phyloP scores from a whole-genome alignment of 495 filamentous ascomycete genomes.

The Tuber aestivum region DNA sequence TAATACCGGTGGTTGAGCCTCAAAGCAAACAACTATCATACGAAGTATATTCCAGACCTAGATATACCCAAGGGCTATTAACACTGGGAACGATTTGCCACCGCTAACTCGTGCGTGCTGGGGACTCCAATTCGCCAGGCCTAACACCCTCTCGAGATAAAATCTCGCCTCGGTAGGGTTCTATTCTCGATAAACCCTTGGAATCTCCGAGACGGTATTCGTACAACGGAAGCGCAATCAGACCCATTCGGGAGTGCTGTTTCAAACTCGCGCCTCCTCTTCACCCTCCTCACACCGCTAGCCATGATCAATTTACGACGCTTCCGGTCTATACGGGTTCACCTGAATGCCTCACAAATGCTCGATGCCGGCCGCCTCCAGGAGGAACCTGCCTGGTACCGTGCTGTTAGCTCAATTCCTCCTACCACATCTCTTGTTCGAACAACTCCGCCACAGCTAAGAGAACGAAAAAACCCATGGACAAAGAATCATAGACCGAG shows the following conservation, averaged over 20 bases:
- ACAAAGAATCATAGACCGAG: slow-evolving; percentile 57
- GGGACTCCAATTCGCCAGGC: neutral
- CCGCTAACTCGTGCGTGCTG: neutral
- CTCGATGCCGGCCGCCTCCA: slow-evolving; percentile 47
- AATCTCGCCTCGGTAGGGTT: neutral
- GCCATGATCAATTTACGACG: slow-evolving; percentile 35
- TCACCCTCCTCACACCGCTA: neutral
- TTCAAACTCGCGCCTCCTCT: slow-evolving; percentile 48
- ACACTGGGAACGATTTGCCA: neutral
- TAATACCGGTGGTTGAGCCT: neutral
- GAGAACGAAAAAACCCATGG: slow-evolving; percentile 51
- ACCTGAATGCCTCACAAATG: slow-evolving; percentile 57
- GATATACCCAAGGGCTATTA: neutral
- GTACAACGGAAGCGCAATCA: slow-evolving; percentile 35
- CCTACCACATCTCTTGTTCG: slow-evolving; percentile 72
- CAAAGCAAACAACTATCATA: neutral
- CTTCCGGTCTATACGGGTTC: slow-evolving; percentile 65
- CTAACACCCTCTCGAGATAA: neutral
- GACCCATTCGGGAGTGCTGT: slow-evolving; percentile 51
- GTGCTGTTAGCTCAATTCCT: slow-evolving; percentile 65
- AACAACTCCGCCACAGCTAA: slow-evolving; percentile 58
- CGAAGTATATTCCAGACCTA: neutral
- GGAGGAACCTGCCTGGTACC: slow-evolving; percentile 66
- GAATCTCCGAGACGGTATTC: neutral
- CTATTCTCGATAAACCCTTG: neutral